These are phyloP conservation scores for Protea cynaroides DNA, from an alignment of 164 flowering plant genomes.

Conservation along the genomic window DNA sequence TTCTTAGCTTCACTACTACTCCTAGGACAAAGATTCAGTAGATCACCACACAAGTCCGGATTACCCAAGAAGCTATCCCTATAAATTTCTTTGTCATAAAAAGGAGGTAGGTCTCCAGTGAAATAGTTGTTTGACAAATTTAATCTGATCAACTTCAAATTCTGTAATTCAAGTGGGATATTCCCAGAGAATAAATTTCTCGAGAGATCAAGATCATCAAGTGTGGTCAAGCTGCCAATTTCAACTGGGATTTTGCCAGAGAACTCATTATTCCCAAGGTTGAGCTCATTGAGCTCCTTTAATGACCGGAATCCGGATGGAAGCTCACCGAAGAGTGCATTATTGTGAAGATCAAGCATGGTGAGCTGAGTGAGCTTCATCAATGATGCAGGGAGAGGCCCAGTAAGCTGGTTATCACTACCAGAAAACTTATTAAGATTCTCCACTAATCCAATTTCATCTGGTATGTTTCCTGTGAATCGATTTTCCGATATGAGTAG, in stretches of 20 bases:
- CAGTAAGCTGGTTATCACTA: constrained; percentile 32
- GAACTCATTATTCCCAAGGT: constrained; percentile 41
- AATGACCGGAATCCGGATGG: constrained; percentile 33
- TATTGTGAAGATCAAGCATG: constrained; percentile 46
- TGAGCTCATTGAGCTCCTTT: too few relatives aligned
- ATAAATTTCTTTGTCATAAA: too few relatives aligned
- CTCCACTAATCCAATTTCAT: constrained; percentile 40
- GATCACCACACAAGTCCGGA: too few relatives aligned
- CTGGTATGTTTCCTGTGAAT: constrained; percentile 48
- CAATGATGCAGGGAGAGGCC: constrained; percentile 35
- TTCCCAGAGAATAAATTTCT: constrained; percentile 39
- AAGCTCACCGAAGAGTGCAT: constrained; percentile 45
- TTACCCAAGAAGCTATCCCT: too few relatives aligned
- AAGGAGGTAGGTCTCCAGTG: constrained; percentile 40
- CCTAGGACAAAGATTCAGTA: too few relatives aligned
- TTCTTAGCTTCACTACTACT: too few relatives aligned
- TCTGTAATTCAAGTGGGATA: constrained; percentile 48
- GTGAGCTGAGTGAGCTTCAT: constrained; percentile 36
- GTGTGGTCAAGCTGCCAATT: constrained; percentile 41
- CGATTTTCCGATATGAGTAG: constrained; percentile 36
- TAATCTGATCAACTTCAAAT: constrained; percentile 56
- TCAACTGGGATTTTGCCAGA: constrained; percentile 48
- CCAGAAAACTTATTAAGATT: constrained; percentile 35
- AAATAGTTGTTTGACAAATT: constrained; percentile 53
- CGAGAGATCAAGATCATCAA: constrained; percentile 64